A percentile compares a stretch with the other conserved stretches of the same genome.
Conservation (phyloP, 139 green algal genomes). For the Coccomyxa sp. region DNA sequence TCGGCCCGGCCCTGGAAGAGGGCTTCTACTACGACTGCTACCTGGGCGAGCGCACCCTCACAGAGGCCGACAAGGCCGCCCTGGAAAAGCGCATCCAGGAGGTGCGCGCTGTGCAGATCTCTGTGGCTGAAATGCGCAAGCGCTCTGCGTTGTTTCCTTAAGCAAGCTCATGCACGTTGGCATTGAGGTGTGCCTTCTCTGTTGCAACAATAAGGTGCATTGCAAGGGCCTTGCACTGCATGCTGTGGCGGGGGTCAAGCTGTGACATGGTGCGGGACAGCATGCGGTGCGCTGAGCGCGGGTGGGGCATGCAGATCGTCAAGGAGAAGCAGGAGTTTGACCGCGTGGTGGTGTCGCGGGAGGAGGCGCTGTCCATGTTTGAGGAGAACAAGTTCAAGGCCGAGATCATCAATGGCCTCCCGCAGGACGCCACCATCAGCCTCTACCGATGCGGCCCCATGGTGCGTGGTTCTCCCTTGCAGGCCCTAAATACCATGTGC, state of each 20-base stretch:
- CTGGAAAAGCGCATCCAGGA: conserved; percentile 80
- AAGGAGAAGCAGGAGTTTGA: conserved; percentile 92
- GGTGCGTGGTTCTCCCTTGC: too few species aligned
- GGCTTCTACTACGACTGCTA: conserved; percentile 99
- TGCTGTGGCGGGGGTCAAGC: background rate
- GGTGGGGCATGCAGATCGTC: conserved; percentile 32
- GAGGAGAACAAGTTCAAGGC: conserved; percentile 98
- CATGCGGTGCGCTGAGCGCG: background rate
- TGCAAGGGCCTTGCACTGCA: background rate
- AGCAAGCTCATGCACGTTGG: too few species aligned
- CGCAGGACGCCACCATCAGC: conserved; percentile 84
- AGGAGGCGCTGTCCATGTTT: conserved; percentile 96
- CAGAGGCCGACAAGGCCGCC: conserved; percentile 55
- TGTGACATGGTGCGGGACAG: background rate
- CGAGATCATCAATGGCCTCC: conserved; percentile 90
- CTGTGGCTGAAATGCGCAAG: too few species aligned
- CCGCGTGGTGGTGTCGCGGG: conserved; percentile 80
- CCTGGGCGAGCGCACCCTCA: conserved; percentile 81
- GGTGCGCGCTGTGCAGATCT: conserved; percentile 5
- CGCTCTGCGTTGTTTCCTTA: too few species aligned
- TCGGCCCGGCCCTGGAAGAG: conserved; percentile 91
- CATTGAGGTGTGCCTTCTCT: too few species aligned
- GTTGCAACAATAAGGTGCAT: background rate
- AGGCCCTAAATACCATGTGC: background rate
- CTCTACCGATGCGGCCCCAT: conserved; percentile 61